Evolutionary conservation across 2,329 filamentous ascomycete genomes (phyloP).

Genomic region (Colletotrichum falcatum): DNA sequence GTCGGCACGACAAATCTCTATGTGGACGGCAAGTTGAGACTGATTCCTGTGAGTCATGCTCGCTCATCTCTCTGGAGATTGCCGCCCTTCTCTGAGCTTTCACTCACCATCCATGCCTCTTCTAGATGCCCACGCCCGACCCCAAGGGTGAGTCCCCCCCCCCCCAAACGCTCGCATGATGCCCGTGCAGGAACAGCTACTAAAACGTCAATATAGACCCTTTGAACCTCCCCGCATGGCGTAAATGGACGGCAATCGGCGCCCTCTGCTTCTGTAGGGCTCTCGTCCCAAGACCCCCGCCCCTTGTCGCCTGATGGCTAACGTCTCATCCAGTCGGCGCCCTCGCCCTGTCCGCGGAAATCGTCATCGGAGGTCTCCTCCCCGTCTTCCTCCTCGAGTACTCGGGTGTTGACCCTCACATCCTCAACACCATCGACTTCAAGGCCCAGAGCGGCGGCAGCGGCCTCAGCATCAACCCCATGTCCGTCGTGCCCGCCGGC

Average conservation of each 20-base stretch:
- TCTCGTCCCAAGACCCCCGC: neutral
- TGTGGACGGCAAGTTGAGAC: conserved; percentile 40
- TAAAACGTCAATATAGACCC: conserved; percentile 44
- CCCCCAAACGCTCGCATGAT: neutral
- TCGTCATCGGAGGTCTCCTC: conserved; percentile 47
- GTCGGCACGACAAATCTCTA: conserved; percentile 44
- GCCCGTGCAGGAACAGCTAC: conserved; percentile 3
- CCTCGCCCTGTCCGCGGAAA: conserved; percentile 45
- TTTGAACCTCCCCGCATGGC: conserved; percentile 47
- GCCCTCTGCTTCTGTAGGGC: conserved; percentile 47
- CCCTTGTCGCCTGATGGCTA: neutral
- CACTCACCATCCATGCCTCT: neutral
- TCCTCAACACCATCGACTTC: conserved; percentile 45
- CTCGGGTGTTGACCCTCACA: conserved; percentile 47
- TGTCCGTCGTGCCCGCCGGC: conserved; percentile 37
- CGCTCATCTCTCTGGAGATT: too few species aligned
- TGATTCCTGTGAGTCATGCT: conserved; percentile 42
- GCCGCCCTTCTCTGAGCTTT: too few species aligned
- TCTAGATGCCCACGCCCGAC: conserved; percentile 46
- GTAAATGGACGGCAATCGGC: conserved; percentile 48
- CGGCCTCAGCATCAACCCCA: conserved; percentile 45
- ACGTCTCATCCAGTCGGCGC: conserved; percentile 43
- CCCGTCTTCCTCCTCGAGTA: conserved; percentile 52
- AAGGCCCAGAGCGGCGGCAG: conserved; percentile 42
- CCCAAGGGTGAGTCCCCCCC: conserved; percentile 44